Percentiles rank a stretch among this genome's conserved stretches.
These are phyloP conservation scores for Neonectria ditissima DNA, from an alignment of 2,329 filamentous ascomycete species.

Conservation along the genomic window DNA sequence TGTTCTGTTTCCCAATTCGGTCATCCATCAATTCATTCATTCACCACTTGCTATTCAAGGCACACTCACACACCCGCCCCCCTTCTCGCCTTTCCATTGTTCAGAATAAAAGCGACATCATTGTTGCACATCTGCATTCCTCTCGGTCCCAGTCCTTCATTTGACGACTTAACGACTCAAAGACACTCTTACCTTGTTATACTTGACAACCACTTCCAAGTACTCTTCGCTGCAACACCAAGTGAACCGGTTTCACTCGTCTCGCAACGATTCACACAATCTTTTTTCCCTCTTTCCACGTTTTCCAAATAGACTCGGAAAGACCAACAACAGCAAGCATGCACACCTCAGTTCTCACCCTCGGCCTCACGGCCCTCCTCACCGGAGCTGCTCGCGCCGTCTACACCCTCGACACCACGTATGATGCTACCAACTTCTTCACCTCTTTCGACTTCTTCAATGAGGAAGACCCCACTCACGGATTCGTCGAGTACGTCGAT, in stretches of 20 bases:
- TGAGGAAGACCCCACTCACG: conserved; percentile 75
- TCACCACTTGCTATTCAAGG: neutral
- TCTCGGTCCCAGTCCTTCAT: neutral
- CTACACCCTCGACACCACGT: conserved; percentile 62
- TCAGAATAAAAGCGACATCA: neutral
- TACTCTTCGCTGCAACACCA: neutral
- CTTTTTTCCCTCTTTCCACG: neutral
- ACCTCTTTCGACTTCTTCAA: conserved; percentile 67
- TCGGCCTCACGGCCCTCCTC: conserved; percentile 48
- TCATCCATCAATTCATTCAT: conserved; percentile 18
- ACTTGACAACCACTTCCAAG: neutral
- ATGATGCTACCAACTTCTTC: conserved; percentile 68
- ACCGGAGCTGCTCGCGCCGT: conserved; percentile 42
- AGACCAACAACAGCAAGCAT: conserved; percentile 38
- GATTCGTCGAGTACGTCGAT: conserved; percentile 78
- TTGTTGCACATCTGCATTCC: neutral
- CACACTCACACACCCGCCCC: neutral
- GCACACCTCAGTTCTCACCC: conserved; percentile 39
- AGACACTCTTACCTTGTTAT: neutral
- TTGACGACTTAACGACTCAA: conserved; percentile 4
- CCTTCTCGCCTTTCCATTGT: conserved; percentile 9
- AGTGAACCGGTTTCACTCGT: conserved; percentile 8
- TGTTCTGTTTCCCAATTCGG: conserved; percentile 22
- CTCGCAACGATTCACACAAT: conserved; percentile 2
- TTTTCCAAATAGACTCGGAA: neutral